Conservation (phyloP, 257 asterid genomes). For the Eustoma russellianum region DNA sequence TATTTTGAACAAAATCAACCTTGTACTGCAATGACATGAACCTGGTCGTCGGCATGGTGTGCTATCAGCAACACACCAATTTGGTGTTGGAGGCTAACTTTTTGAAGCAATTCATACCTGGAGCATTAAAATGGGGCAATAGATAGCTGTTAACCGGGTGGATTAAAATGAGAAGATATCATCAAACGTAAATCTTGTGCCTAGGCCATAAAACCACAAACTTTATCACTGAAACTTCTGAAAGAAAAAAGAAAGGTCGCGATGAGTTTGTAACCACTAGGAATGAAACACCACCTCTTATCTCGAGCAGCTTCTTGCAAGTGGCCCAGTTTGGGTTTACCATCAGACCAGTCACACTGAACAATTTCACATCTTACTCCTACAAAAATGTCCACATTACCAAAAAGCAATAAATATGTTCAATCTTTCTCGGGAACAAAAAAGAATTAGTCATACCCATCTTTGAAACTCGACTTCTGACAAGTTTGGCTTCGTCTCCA, state of each 20-base stretch:
- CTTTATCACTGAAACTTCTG: background rate
- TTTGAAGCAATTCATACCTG: constrained; percentile 67
- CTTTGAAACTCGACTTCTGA: constrained; percentile 37
- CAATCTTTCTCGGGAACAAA: constrained; percentile 14
- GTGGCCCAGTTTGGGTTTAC: constrained; percentile 74
- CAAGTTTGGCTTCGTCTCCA: constrained; percentile 63
- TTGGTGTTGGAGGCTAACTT: constrained; percentile 43
- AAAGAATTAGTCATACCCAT: constrained; percentile 49
- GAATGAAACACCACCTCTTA: constrained; percentile 45
- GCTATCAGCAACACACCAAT: constrained; percentile 62
- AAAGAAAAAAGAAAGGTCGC: background rate
- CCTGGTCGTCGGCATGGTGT: constrained; percentile 99
- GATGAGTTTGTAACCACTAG: background rate
- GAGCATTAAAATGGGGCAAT: constrained; percentile 1
- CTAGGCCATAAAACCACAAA: no score
- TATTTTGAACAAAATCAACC: background rate
- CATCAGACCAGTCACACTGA: constrained; percentile 70
- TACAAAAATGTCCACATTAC: constrained; percentile 45
- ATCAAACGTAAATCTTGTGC: background rate
- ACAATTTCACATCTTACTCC: constrained; percentile 83
- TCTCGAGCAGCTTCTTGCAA: constrained; percentile 90
- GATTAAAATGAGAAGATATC: background rate
- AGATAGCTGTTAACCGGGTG: background rate
- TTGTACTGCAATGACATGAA: constrained; percentile 15
- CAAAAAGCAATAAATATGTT: background rate